phyloP scores from a whole-genome alignment of 2,329 filamentous ascomycete genomes.

The Cordyceps fumosorosea region DNA sequence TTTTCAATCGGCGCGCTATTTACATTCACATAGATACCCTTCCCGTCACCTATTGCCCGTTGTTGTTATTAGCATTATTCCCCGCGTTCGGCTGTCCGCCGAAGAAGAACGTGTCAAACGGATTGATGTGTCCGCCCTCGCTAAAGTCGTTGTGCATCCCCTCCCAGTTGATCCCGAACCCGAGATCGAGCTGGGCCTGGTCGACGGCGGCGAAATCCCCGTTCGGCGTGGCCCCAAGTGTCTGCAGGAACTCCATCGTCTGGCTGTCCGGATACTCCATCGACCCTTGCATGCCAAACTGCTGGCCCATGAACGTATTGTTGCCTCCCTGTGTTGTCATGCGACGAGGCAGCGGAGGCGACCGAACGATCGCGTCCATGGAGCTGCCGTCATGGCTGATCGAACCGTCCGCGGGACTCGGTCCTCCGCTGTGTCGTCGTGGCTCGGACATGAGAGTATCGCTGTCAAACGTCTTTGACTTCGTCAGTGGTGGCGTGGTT shows the following conservation, averaged over 20 bases:
- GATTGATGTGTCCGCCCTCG: slow-evolving; percentile 54
- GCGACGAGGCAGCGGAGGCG: slow-evolving; percentile 34
- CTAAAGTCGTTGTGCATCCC: slow-evolving; percentile 56
- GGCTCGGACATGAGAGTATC: slow-evolving; percentile 27
- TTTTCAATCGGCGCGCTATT: neutral
- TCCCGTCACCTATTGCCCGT: neutral
- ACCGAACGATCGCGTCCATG: slow-evolving; percentile 39
- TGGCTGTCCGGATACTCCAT: slow-evolving; percentile 43
- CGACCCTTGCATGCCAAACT: slow-evolving; percentile 27
- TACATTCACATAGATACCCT: neutral
- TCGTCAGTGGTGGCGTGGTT: slow-evolving; percentile 33
- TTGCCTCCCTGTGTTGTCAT: slow-evolving; percentile 26
- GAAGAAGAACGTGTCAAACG: slow-evolving; percentile 70
- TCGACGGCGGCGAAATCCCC: slow-evolving; percentile 29
- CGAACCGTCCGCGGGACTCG: slow-evolving; percentile 24
- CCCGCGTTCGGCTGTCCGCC: slow-evolving; percentile 33
- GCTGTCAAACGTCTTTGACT: slow-evolving; percentile 30
- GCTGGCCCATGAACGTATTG: slow-evolving; percentile 27
- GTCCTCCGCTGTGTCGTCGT: slow-evolving; percentile 22
- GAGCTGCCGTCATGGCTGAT: slow-evolving; percentile 25
- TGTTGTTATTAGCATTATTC: slow-evolving; percentile 4
- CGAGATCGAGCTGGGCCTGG: slow-evolving; percentile 53
- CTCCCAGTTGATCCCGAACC: slow-evolving; percentile 60
- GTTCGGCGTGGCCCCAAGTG: slow-evolving; percentile 29
- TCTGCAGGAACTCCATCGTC: slow-evolving; percentile 44